Base-by-base conservation (phyloP, 129 eudicot genomes). In the Erigeron canadensis region DNA sequence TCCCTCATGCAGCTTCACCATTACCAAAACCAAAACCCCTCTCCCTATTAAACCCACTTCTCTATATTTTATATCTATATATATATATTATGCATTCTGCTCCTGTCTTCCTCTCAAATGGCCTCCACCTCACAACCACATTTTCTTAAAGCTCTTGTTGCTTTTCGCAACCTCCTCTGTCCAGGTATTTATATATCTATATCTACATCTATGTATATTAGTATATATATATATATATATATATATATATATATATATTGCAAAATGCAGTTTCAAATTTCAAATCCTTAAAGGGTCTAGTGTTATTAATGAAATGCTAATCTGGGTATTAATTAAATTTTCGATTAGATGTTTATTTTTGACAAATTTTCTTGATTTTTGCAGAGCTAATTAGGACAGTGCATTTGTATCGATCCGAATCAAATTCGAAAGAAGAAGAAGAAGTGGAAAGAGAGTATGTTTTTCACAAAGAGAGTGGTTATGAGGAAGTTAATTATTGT, bases 311-410 rank as follows among this genome's bases (percentile, higher is more conserved):
- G 6, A 9, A 44, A 44, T 44, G 56, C 6, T 45, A 28, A 28
- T 28, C 34, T 28, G 34, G 34, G 34, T 28, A 13, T 50, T 21
- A 58, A 58, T 12, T 18, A 40, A 16, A 3, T 19, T 17, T 42
- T 38, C 4, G 16, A 34, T 8, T 16, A 34, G 39, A 6, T 44
- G 11, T 23, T 55, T 19, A 16, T 21, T 19, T 19, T 11, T 44
- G 59, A 34, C 22, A 40, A 0, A 62, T 53, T 47, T 77, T 71
- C 59, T 53, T 77, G 41, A 13, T 51, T 28, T 28, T 28, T 80
- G 12, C 83, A 84, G 88, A 74, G 78, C 16, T 84, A 74, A 80
- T 84, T 44, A 80, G 88, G 82, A 73, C 83, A 53, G 85, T 84
- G 75, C 82, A 77, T 77, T 61, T 84, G 64, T 80, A 84, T 55